Evolutionary conservation across 2,329 filamentous ascomycete genomes (phyloP).

Genomic region (Sporothrix luriei): DNA sequence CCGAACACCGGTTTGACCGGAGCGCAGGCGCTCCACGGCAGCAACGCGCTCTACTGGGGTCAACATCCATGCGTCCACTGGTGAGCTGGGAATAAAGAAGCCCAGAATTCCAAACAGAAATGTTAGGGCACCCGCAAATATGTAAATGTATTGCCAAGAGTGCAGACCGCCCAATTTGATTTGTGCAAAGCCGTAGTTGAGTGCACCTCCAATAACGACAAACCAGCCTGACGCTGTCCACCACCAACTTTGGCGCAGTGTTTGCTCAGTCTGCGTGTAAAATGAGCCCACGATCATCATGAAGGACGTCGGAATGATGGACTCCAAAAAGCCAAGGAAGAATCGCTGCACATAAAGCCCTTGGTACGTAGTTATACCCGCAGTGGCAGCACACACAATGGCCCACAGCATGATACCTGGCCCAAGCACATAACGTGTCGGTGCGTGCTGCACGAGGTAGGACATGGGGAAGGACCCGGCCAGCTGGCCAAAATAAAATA

Average conservation of each 20-base stretch:
- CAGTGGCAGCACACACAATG: slow-evolving; percentile 61
- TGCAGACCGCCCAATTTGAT: slow-evolving; percentile 57
- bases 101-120: slow-evolving; percentile 66
- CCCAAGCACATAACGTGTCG: slow-evolving; percentile 65
- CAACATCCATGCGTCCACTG: slow-evolving; percentile 70
- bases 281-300: slow-evolving; percentile 64
- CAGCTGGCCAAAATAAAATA: slow-evolving; percentile 82
- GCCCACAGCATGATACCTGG: slow-evolving; percentile 67
- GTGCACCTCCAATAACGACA: slow-evolving; percentile 63
- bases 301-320: slow-evolving; percentile 66
- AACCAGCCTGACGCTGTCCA: slow-evolving; percentile 62
- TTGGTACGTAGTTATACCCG: slow-evolving; percentile 46
- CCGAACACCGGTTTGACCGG: slow-evolving; percentile 64
- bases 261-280: slow-evolving; percentile 68
- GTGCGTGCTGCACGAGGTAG: slow-evolving; percentile 68
- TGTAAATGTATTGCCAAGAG: slow-evolving; percentile 72
- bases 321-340: slow-evolving; percentile 65
- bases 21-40: slow-evolving; percentile 64
- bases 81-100: slow-evolving; percentile 65
- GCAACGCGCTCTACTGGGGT: slow-evolving; percentile 63
- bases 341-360: slow-evolving; percentile 70
- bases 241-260: slow-evolving; percentile 68
- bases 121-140: slow-evolving; percentile 65
- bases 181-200: slow-evolving; percentile 70
- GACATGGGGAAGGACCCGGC: slow-evolving; percentile 74